Evolutionary conservation across 208 protist genomes (phyloP), one percentile per base, ranked within the genome.

Genomic region (Angomonas deanei): DNA sequence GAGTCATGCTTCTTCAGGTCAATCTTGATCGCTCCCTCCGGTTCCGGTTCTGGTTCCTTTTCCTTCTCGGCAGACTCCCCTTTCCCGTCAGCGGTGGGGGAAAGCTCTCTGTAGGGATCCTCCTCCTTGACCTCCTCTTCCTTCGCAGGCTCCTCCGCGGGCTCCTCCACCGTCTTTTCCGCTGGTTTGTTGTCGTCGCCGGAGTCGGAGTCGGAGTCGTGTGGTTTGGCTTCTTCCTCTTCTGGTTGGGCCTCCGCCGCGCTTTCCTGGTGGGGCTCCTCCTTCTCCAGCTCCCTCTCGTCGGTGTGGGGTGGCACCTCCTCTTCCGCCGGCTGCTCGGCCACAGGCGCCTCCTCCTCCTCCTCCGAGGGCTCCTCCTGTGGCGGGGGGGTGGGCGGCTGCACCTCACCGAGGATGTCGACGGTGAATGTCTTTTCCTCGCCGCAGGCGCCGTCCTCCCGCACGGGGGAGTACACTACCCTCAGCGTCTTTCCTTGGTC

Each of bases 401-500:
- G 71, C 3, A 53, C 39, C 46, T 57, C 65, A 15, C 53, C 64
- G 47, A 61, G 46, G n/a, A 85, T 36, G 39, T 77, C 64, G 52
- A 91, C 76, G 38, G 81, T 80, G 71, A 66, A 75, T 63, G 66
- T 86, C 69, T 82, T 84, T 11, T 83, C 54, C 59, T 86, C 86
- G 49, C 91, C 88, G 58, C 67, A 8, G 10, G 52, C 34, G 50
- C 91, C 91, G 57, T 97, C 88, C 58, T 75, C 79, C 49, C 88
- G 78, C 17, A 94, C 75, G 17, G 91, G 91, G 10, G 78, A 91
- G 74, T 95, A 94, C n/a, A 76, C 91, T 11, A 92, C 82, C 32
- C 67, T 73, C 24, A 97, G 70, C 73, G 74, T 80, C 74, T 85
- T 87, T 56, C 82, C 80, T n/a, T 66, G 59, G 56, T 94, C 91